phyloP scores from a whole-genome alignment of 371 early-diverging fungal species.

The Apophysomyces variabilis region DNA sequence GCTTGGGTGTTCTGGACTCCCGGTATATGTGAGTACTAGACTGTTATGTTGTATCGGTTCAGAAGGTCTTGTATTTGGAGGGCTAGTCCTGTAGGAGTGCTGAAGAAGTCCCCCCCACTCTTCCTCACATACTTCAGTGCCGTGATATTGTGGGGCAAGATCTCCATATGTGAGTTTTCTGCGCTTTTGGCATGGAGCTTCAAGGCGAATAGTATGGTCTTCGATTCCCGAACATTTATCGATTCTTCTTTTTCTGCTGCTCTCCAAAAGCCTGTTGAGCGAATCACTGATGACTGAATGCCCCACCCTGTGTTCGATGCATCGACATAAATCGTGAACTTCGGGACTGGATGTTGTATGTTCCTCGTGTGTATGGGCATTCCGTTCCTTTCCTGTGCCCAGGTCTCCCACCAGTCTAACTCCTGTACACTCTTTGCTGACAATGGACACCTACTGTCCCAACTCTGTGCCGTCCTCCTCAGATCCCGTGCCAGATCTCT shows the following conservation, averaged over 20 bases:
- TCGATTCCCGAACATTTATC: not conserved
- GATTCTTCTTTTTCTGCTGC: not conserved
- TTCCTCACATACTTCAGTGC: not conserved
- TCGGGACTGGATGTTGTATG: not conserved
- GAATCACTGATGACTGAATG: not conserved
- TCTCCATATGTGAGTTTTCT: not conserved
- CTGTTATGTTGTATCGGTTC: not conserved
- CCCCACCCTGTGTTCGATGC: not conserved
- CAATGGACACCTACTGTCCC: constrained; percentile 12
- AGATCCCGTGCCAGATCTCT: constrained; percentile 15
- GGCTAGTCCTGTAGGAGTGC: not conserved
- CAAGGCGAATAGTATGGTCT: not conserved
- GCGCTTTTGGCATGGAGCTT: not conserved
- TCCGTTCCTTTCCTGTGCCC: no score
- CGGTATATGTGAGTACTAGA: not conserved
- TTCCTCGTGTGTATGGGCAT: no score
- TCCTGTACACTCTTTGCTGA: not conserved
- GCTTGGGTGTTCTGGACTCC: not conserved
- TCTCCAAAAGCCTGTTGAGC: not conserved
- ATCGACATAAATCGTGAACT: not conserved
- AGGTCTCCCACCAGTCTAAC: not conserved
- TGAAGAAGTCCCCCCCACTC: not conserved
- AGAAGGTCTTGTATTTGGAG: not conserved
- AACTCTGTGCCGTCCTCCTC: not conserved
- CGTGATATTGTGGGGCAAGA: not conserved